Percentiles rank a stretch among this genome's conserved stretches.
Conservation (phyloP, 768 basidiomycete genomes). For the Plicaturopsis crispa region DNA sequence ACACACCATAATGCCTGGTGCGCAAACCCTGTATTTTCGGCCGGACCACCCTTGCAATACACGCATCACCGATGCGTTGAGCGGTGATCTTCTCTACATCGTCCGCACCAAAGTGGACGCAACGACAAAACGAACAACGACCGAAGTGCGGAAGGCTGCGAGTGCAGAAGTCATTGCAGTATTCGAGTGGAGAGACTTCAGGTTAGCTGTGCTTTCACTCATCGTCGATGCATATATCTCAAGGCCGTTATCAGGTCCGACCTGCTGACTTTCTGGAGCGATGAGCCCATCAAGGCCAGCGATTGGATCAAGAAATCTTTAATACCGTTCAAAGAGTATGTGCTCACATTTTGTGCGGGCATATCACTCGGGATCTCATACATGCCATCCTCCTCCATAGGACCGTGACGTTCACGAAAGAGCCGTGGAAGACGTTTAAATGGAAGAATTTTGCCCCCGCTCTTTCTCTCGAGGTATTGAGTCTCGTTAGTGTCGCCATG, state of each 20-base stretch:
- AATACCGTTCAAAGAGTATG: slow-evolving; percentile 33
- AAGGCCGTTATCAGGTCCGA: too few species aligned
- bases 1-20: too few species aligned
- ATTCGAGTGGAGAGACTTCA: slow-evolving; percentile 29
- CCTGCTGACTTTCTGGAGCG: slow-evolving; percentile 26
- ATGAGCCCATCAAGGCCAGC: slow-evolving; percentile 20
- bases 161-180: slow-evolving; percentile 26
- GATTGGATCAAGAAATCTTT: slow-evolving; percentile 33
- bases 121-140: slow-evolving; percentile 18
- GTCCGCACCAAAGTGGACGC: slow-evolving; percentile 26
- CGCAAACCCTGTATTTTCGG: too few species aligned
- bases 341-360: too few species aligned
- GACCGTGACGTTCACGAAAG: slow-evolving; percentile 28
- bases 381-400: slow-evolving; percentile 18
- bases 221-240: too few species aligned
- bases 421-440: slow-evolving; percentile 25
- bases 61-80: slow-evolving; percentile 21
- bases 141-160: slow-evolving; percentile 25
- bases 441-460: slow-evolving; percentile 34
- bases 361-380: too few species aligned
- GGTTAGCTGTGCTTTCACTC: too few species aligned
- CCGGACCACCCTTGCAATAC: slow-evolving; percentile 37
- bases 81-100: slow-evolving; percentile 25
- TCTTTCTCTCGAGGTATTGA: slow-evolving; percentile 23
- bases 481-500: too few species aligned